These are phyloP conservation scores for Flaveria floridana DNA, from an alignment of 140 eudicot species.

Conservation along the genomic window DNA sequence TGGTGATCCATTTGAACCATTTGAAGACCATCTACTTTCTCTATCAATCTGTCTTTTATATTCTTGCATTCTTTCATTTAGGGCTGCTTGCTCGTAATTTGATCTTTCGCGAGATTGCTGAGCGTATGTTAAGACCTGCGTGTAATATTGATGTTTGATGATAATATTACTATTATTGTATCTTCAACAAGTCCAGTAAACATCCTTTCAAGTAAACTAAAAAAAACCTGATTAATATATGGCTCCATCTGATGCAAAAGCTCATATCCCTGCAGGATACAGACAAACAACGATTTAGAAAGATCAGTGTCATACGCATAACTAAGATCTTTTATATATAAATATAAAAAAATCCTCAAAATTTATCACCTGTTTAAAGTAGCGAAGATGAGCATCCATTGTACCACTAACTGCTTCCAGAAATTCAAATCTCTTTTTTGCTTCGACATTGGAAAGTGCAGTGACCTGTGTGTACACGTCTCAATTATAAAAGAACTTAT, in stretches of 20 bases:
- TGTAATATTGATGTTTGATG: background rate
- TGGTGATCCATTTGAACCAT: conserved; percentile 88
- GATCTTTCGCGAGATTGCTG: conserved; percentile 94
- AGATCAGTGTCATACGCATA: background rate
- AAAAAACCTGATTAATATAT: conserved; percentile 83
- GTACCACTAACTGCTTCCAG: conserved; percentile 98
- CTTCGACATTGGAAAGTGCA: conserved; percentile 92
- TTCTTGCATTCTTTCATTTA: conserved; percentile 92
- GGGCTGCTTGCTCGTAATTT: conserved; percentile 96
- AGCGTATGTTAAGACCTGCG: conserved; percentile 87
- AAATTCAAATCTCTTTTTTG: conserved; percentile 95
- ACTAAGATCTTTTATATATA: background rate
- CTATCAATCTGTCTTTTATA: conserved; percentile 90
- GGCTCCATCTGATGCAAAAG: conserved; percentile 99
- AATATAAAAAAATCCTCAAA: background rate
- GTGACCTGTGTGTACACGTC: conserved; percentile 55
- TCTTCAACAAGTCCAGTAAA: background rate
- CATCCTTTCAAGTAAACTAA: conserved; percentile 6
- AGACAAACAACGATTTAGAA: conserved; percentile 24
- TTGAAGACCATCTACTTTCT: conserved; percentile 87
- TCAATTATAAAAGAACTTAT: conserved; percentile 8
- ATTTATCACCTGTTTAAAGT: conserved; percentile 78
- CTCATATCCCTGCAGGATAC: conserved; percentile 83
- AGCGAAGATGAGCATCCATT: conserved; percentile 97
- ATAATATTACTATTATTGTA: background rate